Evolutionary conservation across 1,284 basidiomycete genomes (phyloP).

Genomic region (Moesziomyces antarcticus): DNA sequence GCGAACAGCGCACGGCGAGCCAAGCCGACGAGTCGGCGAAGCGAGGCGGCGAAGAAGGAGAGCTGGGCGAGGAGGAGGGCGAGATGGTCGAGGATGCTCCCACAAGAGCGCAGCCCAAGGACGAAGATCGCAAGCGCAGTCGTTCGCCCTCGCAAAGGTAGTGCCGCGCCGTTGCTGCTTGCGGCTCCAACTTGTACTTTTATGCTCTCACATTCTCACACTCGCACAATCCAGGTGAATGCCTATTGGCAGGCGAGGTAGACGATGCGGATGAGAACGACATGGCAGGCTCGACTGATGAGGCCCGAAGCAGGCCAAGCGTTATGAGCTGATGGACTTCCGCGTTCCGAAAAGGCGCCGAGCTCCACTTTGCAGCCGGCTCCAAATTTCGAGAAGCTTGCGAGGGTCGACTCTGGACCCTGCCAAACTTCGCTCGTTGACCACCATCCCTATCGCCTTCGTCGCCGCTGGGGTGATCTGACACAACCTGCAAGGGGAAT

Average conservation of each 20-base stretch:
- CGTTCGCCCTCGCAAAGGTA: slow-evolving; percentile 29
- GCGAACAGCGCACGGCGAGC: slow-evolving; percentile 32
- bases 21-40: slow-evolving; percentile 11
- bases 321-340: neutral
- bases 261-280: too few relatives aligned
- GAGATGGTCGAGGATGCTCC: slow-evolving; percentile 26
- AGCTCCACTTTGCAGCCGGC: neutral
- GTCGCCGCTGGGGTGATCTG: neutral
- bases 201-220: neutral
- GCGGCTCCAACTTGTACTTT: neutral
- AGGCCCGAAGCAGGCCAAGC: too few relatives aligned
- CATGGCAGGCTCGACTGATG: too few relatives aligned
- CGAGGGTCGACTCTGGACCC: too few relatives aligned
- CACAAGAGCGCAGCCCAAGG: slow-evolving; percentile 24
- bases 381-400: neutral
- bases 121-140: slow-evolving; percentile 47
- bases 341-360: neutral
- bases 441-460: neutral
- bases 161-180: neutral
- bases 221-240: neutral
- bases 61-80: slow-evolving; percentile 32
- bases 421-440: too few relatives aligned
- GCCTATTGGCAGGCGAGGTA: too few relatives aligned
- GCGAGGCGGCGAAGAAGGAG: slow-evolving; percentile 33
- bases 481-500: slow-evolving; percentile 34